Percentiles rank a stretch among this genome's conserved stretches.
Evolutionary conservation across 345 rosid genomes (phyloP).

Genomic region (Streptanthus diversifolius): DNA sequence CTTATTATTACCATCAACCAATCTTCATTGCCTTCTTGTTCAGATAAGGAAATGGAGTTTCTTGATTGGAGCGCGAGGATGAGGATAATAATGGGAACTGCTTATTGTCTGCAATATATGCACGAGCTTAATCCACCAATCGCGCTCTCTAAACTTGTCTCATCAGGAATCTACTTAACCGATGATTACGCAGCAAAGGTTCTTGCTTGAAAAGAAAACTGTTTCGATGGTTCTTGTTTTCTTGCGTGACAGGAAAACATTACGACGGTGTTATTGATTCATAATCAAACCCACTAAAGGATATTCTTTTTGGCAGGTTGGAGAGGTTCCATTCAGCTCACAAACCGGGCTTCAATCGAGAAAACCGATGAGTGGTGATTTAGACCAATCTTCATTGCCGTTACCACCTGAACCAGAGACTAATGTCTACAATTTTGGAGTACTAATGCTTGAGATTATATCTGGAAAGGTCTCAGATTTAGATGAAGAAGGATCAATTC

Average conservation of each 20-base stretch:
- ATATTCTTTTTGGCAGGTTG: conserved; percentile 43
- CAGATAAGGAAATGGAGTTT: conserved; percentile 85
- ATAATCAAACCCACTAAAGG: neutral
- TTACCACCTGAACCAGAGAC: conserved; percentile 51
- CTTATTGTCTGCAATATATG: conserved; percentile 88
- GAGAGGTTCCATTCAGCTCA: conserved; percentile 45
- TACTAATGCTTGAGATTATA: conserved; percentile 73
- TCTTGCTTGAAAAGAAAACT: conserved; percentile 8
- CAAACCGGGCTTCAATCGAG: conserved; percentile 27
- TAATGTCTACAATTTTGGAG: conserved; percentile 70
- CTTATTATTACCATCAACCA: neutral
- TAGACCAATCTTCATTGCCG: conserved; percentile 46
- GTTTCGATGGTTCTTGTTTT: neutral
- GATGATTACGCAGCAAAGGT: conserved; percentile 97
- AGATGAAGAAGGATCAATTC: conserved; percentile 58
- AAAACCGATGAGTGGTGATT: conserved; percentile 41
- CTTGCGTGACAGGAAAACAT: conserved; percentile 1
- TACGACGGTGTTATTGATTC: neutral
- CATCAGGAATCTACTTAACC: conserved; percentile 53
- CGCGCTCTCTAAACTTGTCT: conserved; percentile 46
- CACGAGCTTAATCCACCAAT: conserved; percentile 84
- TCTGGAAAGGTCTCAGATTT: conserved; percentile 77
- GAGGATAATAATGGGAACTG: conserved; percentile 88
- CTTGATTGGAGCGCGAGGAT: conserved; percentile 85
- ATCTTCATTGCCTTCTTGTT: conserved; percentile 17